Conservation (phyloP, 108 stramenopile genomes). For the Mayamaea pseudoterrestris region DNA sequence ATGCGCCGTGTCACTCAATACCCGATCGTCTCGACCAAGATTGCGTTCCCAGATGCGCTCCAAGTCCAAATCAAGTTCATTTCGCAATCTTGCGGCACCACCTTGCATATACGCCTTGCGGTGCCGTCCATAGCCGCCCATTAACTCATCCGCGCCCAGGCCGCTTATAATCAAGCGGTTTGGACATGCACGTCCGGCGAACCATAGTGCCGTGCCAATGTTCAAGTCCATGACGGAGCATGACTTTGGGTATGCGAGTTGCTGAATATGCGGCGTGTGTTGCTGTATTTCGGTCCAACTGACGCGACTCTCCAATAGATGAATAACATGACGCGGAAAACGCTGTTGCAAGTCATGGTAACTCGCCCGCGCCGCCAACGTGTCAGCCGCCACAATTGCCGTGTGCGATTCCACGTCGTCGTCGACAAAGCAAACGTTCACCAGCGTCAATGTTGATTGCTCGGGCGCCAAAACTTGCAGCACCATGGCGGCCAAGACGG, state of each 20-base stretch:
- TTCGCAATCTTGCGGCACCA: slow-evolving; percentile 46
- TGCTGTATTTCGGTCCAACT: slow-evolving; percentile 56
- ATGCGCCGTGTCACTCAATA: slow-evolving; percentile 75
- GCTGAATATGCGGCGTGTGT: slow-evolving; percentile 38
- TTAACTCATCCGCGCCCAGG: slow-evolving; percentile 94
- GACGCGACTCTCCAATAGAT: slow-evolving; percentile 61
- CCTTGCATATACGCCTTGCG: slow-evolving; percentile 67
- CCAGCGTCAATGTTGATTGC: slow-evolving; percentile 36
- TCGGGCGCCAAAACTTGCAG: slow-evolving; percentile 40
- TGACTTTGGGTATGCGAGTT: slow-evolving; percentile 53
- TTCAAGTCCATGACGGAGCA: slow-evolving; percentile 91
- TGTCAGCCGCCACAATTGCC: slow-evolving; percentile 81
- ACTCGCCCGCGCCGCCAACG: slow-evolving; percentile 75
- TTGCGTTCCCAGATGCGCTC: slow-evolving; percentile 91
- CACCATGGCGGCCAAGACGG: slow-evolving; percentile 82
- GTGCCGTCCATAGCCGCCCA: slow-evolving; percentile 96
- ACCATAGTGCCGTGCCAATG: slow-evolving; percentile 91
- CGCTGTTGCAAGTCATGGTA: slow-evolving; percentile 37
- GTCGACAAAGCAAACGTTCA: slow-evolving; percentile 80
- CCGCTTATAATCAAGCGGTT: slow-evolving; percentile 68
- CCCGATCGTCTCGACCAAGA: slow-evolving; percentile 92
- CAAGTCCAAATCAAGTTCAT: slow-evolving; percentile 78
- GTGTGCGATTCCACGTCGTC: too few relatives aligned
- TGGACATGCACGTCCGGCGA: slow-evolving; percentile 61
- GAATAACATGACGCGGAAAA: slow-evolving; percentile 31